These are phyloP conservation scores for Backusella parvicylindrica DNA, from an alignment of 192 early-diverging fungal genomes.

Conservation along the genomic window DNA sequence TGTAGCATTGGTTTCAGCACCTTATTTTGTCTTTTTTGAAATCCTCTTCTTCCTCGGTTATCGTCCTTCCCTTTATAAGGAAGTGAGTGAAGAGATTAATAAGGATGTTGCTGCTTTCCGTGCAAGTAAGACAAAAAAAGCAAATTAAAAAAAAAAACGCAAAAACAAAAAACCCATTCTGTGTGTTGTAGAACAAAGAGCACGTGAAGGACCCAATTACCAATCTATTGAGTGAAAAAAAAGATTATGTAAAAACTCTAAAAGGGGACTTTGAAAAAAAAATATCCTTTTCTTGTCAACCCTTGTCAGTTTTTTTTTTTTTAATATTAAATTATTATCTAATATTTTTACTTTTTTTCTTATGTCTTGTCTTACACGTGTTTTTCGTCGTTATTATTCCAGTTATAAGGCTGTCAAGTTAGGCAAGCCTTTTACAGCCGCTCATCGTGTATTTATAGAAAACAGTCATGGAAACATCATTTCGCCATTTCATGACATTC, in stretches of 20 bases:
- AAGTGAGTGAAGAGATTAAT: conserved; percentile 55
- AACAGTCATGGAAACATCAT: conserved; percentile 72
- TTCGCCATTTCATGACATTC: conserved; percentile 98
- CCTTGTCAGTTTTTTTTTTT: background rate
- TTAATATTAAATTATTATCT: background rate
- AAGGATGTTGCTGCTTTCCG: conserved; percentile 50
- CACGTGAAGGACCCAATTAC: background rate
- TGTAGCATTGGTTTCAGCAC: conserved; percentile 84
- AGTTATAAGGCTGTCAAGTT: background rate
- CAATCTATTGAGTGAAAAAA: background rate
- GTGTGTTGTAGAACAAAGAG: background rate
- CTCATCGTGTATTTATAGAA: conserved; percentile 25
- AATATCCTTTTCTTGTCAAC: too few species aligned
- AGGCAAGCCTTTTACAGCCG: conserved; percentile 5
- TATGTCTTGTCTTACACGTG: background rate
- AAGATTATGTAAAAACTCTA: background rate
- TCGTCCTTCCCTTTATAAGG: conserved; percentile 62
- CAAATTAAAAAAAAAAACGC: conserved; percentile 3
- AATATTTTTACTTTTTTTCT: background rate
- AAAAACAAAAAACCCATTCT: background rate
- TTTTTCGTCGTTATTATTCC: background rate
- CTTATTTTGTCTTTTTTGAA: conserved; percentile 93
- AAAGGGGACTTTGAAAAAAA: background rate
- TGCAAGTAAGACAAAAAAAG: conserved; percentile 24
- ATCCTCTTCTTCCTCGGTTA: conserved; percentile 79